Percentiles rank a stretch among this genome's conserved stretches.
phyloP scores from a whole-genome alignment of 208 protist species.

The Strigomonas galati region DNA sequence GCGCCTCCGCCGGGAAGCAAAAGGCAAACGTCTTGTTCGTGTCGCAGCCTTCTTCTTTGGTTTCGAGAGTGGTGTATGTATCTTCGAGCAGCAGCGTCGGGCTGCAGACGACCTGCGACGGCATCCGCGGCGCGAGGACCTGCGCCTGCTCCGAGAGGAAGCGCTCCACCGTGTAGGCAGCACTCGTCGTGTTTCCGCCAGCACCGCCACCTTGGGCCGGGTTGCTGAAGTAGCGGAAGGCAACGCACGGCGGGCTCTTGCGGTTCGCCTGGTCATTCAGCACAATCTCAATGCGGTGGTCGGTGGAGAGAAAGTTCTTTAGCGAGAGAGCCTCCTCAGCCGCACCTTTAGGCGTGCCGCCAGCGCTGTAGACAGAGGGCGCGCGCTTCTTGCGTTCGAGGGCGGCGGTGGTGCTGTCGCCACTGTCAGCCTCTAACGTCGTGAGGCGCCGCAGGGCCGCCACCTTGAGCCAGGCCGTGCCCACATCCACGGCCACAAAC shows the following conservation, averaged over 20 bases:
- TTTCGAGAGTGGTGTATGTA: not conserved
- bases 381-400: too few relatives aligned
- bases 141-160: conserved; percentile 82
- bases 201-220: not conserved
- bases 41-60: not conserved
- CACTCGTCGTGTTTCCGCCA: conserved; percentile 7
- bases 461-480: conserved; percentile 43
- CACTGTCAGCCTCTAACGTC: not conserved
- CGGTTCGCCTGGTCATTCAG: conserved; percentile 93
- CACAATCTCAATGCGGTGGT: conserved; percentile 64
- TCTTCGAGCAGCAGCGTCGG: conserved; percentile 46
- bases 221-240: conserved; percentile 63
- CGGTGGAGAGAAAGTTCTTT: too few relatives aligned
- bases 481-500: conserved; percentile 64
- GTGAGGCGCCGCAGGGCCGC: conserved; percentile 21
- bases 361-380: too few relatives aligned
- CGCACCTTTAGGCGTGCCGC: too few relatives aligned
- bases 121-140: conserved; percentile 75
- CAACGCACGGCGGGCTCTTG: conserved; percentile 87
- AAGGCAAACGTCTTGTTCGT: not conserved
- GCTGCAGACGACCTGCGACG: conserved; percentile 59
- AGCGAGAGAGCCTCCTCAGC: conserved; percentile 1
- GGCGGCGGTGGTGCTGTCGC: not conserved
- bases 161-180: conserved; percentile 61
- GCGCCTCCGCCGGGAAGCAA: not conserved